Evolutionary conservation across 305 asterid species (phyloP).

Genomic region (Ilex paraguariensis): DNA sequence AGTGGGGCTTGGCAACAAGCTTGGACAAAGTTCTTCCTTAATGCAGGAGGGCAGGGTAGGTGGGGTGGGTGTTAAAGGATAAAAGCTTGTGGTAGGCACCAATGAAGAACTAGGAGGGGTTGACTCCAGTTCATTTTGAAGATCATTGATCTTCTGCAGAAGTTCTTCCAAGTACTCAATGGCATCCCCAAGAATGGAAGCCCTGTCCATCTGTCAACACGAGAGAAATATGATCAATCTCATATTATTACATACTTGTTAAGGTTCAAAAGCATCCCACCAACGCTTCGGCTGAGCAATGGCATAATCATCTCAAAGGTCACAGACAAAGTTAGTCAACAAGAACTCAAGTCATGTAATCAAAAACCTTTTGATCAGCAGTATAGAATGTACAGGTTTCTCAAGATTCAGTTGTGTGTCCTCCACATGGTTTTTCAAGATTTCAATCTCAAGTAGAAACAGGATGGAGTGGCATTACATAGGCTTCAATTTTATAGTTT

Average conservation of each 20-base stretch:
- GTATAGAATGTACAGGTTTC: too few species aligned
- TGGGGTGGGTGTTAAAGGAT: conserved; percentile 55
- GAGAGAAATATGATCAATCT: conserved; percentile 3
- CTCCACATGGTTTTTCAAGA: too few species aligned
- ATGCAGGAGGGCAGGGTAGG: conserved; percentile 43
- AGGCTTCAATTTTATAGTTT: too few species aligned
- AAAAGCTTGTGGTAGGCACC: conserved; percentile 38
- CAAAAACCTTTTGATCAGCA: background rate
- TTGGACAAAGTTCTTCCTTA: conserved; percentile 57
- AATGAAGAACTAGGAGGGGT: conserved; percentile 41
- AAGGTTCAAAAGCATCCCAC: background rate
- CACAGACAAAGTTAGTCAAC: background rate
- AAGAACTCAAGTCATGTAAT: background rate
- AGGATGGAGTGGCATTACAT: too few species aligned
- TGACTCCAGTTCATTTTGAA: conserved; percentile 73
- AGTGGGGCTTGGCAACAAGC: conserved; percentile 65
- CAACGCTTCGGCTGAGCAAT: background rate
- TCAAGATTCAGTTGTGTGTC: too few species aligned
- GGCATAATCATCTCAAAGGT: background rate
- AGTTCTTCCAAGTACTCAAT: conserved; percentile 77
- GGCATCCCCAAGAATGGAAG: conserved; percentile 83
- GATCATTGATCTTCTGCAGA: conserved; percentile 60
- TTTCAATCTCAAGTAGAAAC: too few species aligned
- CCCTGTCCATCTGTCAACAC: conserved; percentile 70
- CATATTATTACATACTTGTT: background rate